Evolutionary conservation across 495 filamentous ascomycete species (phyloP).

Genomic region (Xylaria scruposa): DNA sequence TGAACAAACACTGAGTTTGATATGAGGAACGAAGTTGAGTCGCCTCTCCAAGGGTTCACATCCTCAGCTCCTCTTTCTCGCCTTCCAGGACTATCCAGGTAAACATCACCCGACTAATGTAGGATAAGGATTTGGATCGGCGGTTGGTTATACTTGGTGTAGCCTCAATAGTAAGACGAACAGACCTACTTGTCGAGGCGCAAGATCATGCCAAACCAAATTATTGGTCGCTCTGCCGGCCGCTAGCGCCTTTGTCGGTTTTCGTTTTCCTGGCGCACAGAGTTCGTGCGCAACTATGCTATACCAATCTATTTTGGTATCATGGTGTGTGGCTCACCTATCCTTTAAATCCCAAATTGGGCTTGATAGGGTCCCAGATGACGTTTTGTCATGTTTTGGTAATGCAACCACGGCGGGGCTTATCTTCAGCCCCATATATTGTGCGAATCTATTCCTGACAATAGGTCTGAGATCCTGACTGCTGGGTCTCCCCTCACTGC

Average conservation of each 20-base stretch:
- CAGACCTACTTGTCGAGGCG: no score
- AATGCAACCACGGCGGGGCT: not conserved
- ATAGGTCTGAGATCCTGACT: not conserved
- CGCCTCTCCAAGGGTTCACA: not conserved
- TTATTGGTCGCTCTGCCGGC: not conserved
- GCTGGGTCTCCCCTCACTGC: not conserved
- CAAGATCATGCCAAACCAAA: not conserved
- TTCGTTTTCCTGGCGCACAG: not conserved
- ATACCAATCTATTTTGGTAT: not conserved
- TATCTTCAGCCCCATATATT: conserved; percentile 6
- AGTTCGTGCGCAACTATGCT: not conserved
- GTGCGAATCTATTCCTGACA: not conserved
- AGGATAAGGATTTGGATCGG: not conserved
- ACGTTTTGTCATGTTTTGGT: conserved; percentile 2
- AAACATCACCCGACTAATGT: not conserved
- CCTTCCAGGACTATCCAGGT: not conserved
- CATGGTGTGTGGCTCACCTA: not conserved
- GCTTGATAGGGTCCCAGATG: not conserved
- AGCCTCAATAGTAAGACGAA: not conserved
- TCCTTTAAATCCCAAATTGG: not conserved
- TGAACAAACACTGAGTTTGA: not conserved
- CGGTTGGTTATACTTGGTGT: not conserved
- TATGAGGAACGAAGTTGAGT: not conserved
- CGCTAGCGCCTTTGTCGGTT: not conserved
- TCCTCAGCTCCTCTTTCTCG: not conserved